Base-by-base conservation (phyloP, 1,284 basidiomycete genomes). In the Boletus sp. region DNA sequence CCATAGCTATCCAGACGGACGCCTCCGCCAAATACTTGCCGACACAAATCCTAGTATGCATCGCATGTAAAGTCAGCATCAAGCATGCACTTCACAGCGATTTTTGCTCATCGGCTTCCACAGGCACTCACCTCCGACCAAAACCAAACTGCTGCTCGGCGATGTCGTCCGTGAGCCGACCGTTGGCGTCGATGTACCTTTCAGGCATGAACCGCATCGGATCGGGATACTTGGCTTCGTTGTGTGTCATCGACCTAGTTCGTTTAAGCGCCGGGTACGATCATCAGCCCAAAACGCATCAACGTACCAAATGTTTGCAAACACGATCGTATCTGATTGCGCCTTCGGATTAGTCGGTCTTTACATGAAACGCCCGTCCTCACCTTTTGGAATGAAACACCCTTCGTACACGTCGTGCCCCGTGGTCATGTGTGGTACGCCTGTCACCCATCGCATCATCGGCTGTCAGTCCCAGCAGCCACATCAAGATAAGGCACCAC, bases 1-100 rank as follows among this genome's bases (percentile, higher is more conserved):
- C 72, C 39, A 75, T 69, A 0, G 71, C 69, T 16, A 76, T 69
- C 72, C 73, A 75, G 2, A 75, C 51, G 37, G 71, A 65, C 0
- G 69, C 66, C 36, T 72, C 70, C 0, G 69, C 74, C 47, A 72
- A 64, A 44, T 66, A 68, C 6, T 70, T 65, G 8, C 73, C 74
- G 8, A 77, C 72, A 46, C 75, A 77, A n/a, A 71, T 68, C 45
- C 73, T 68, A 48, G 46, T 8, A 16, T 41, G 29, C n/a, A n/a
- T n/a, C 19, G 34, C 5, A 14, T 13, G 23, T 3, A n/a, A 30
- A 22, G 4, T 14, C 13, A 12, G 10, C 17, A 19, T 20, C 19
- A 6, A 4, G 9, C 25, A 26, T 26, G 3, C 25, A 12, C n/a
- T n/a, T n/a, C n/a, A n/a, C n/a, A n/a, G n/a, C n/a, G n/a, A n/a